Evolutionary conservation across 83 land plant genomes (phyloP), one percentile per base, ranked within the genome.

Genomic region (Diphasiastrum complanatum): DNA sequence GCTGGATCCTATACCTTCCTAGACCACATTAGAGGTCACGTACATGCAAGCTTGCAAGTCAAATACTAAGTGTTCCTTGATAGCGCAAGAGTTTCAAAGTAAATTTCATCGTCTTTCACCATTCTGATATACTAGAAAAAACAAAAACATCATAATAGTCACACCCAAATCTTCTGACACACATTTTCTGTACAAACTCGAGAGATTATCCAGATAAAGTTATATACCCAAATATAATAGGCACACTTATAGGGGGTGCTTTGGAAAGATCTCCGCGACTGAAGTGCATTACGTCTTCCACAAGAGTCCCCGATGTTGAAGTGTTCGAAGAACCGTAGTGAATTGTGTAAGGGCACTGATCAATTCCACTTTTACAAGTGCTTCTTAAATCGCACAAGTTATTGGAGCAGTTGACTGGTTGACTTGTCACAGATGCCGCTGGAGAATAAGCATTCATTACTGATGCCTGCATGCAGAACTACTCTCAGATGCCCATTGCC

Each of bases 261-360:
- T 8, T 38, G 8, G 11, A 16, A 5, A 12, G n/a, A 47, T 11
- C 28, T 24, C 12, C 63, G 3, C 8, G 28, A 19, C 8, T 43
- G 18, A 60, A 2, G 26, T 60, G 46, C 5, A 60, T 40, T 16
- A 60, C 63, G 41, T 60, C 63, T 41, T 60, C 14, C 14, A 60
- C 52, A 5, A 60, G 51, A 18, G 24, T 43, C 4, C 63, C 63
- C 2, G 63, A 60, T 3, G 63, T 25, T 11, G 63, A 60, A 19
- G 63, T 60, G 51, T 60, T 60, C 19, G 14, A 22, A 2, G 63
- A 60, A 41, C 37, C n/a, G 22, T 60, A 60, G 27, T 60, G 5
- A 11, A 40, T 3, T 5, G 2, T 3, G 51, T 60, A 60, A 2
- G 51, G 33, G 37, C 52, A 38, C 10, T 60, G 19, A 19, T 3